A percentile compares a stretch with the other conserved stretches of the same genome.
These are phyloP conservation scores for Penicillium longicatenatum DNA, from an alignment of 495 filamentous ascomycete genomes.

Conservation along the genomic window DNA sequence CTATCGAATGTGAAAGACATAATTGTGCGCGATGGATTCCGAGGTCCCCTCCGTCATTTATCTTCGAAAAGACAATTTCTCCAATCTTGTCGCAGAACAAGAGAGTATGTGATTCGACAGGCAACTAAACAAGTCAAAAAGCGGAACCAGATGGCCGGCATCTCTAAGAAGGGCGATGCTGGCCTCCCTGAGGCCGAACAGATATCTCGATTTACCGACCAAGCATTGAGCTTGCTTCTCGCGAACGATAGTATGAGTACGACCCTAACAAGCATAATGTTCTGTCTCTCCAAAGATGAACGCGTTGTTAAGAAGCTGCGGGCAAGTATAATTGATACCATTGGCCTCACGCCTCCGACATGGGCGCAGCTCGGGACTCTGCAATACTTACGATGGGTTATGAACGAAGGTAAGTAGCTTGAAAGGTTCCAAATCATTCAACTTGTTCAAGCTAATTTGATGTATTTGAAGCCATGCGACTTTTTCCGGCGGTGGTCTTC, in stretches of 20 bases:
- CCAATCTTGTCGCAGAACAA: too few species aligned
- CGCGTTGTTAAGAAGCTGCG: slow-evolving; percentile 16
- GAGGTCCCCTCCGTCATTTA: too few species aligned
- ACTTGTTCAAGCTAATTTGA: not conserved
- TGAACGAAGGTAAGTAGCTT: slow-evolving; percentile 16
- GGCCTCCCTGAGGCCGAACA: not conserved
- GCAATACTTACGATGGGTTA: slow-evolving; percentile 20
- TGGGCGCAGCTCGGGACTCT: slow-evolving; percentile 17
- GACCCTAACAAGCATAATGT: slow-evolving; percentile 18
- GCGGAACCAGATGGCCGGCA: too few species aligned
- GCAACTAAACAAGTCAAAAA: too few species aligned
- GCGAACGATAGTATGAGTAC: slow-evolving; percentile 24
- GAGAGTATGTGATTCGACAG: too few species aligned
- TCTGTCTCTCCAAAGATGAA: slow-evolving; percentile 13
- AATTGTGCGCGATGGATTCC: too few species aligned
- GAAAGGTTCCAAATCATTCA: not conserved
- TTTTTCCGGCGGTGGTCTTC: not conserved
- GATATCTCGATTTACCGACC: not conserved
- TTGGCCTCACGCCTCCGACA: slow-evolving; percentile 16
- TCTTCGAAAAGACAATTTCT: too few species aligned
- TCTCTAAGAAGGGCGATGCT: too few species aligned
- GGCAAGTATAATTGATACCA: slow-evolving; percentile 13
- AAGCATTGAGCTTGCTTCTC: slow-evolving; percentile 18
- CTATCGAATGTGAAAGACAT: too few species aligned
- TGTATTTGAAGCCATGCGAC: not conserved